Base-by-base conservation (phyloP, 2,329 filamentous ascomycete species). In the Verticillium alfalfae region DNA sequence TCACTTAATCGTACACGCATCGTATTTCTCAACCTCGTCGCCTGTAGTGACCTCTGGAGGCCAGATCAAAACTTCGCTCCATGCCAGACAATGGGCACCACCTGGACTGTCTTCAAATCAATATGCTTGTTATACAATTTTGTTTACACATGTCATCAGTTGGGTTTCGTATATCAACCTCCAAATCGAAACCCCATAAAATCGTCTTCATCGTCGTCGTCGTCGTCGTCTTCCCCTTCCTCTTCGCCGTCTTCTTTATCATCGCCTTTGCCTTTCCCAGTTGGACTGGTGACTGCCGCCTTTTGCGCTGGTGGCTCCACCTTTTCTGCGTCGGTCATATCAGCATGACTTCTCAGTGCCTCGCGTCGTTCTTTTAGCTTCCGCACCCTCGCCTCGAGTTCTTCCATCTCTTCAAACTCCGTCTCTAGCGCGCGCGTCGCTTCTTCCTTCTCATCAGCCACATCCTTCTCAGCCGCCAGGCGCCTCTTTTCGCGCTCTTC, bases 391-490 rank as follows among this genome's bases (percentile, higher is more conserved):
- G 85, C 84, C 72, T 94, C 91, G 56, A 94, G 81, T 70, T 88
- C 85, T 70, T 90, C 88, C 91, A 94, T 94, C 71, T 93, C 88
- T 62, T 92, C 90, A 66, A 94, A 90, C 72, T 94, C 91, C 49
- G 88, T 85, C 73, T 92, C 89, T 61, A 93, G 75, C 36, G 88
- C 86, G 26, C 88, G 82, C 52, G 84, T 84, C 1, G 91, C 91
- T 68, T 95, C 91, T 71, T 95, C 91, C 61, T 84, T 84, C 71
- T 93, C 90, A 45, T 88, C 88, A 61, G 84, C 83, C 1, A 87
- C 71, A 67, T 85, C 78, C 3, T 76, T 71, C 34, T 90, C 87
- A 1, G 77, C 78, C 52, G 84, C 79, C 1, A 80, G 80, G 60
- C 87, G 84, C 52, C 82, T 79, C 64, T 78, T 79, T 45, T 76